A percentile compares a stretch with the other conserved stretches of the same genome.
Conservation (phyloP, 176 grass and related monocot species). For the Oryza nivara region DNA sequence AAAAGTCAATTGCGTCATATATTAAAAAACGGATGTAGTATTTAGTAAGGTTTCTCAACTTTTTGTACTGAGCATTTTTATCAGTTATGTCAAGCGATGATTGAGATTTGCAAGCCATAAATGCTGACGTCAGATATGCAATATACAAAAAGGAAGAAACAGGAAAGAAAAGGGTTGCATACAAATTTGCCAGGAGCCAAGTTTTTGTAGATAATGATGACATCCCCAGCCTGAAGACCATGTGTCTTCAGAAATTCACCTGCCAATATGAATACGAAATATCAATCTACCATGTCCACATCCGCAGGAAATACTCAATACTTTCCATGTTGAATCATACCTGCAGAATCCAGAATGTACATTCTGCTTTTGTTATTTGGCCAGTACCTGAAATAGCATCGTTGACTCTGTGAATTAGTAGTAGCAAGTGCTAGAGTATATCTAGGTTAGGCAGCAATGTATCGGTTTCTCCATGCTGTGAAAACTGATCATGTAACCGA, state of each 20-base stretch:
- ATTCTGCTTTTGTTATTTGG: slow-evolving; percentile 98
- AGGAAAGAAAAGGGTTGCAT: slow-evolving; percentile 34
- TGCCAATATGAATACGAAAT: slow-evolving; percentile 28
- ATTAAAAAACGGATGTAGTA: no score
- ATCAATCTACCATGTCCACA: slow-evolving; percentile 5
- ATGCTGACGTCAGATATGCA: not conserved
- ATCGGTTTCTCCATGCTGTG: slow-evolving; percentile 3
- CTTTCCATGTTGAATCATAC: slow-evolving; percentile 43
- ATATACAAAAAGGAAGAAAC: not conserved
- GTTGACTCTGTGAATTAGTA: not conserved
- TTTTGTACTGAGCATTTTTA: not conserved
- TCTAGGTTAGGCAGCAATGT: not conserved
- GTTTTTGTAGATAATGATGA: slow-evolving; percentile 67
- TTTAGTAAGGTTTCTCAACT: not conserved
- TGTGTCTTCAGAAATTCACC: slow-evolving; percentile 88
- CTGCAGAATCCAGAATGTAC: slow-evolving; percentile 87
- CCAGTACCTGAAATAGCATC: slow-evolving; percentile 71
- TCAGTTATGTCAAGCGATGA: not conserved
- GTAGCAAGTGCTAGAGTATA: slow-evolving; percentile 4
- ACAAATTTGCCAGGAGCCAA: slow-evolving; percentile 63
- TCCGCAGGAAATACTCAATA: not conserved
- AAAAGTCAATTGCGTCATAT: no score
- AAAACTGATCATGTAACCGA: slow-evolving; percentile 14
- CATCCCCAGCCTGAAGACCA: slow-evolving; percentile 74
- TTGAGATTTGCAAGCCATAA: slow-evolving; percentile 15